These are phyloP conservation scores for Euphrasia confusa DNA, from an alignment of 257 asterid genomes.

Conservation along the genomic window DNA sequence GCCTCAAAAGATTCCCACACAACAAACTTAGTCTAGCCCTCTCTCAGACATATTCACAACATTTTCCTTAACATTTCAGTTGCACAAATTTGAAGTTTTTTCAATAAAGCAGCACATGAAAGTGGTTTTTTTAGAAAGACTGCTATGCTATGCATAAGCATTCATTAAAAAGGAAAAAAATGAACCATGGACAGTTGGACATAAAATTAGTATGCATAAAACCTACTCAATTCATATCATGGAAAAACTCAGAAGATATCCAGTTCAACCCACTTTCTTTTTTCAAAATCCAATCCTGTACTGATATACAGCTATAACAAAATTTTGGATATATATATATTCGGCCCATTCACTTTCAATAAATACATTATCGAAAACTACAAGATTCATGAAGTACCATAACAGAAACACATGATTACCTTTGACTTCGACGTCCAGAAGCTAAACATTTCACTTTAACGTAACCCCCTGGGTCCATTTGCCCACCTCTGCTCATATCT, in stretches of 20 bases:
- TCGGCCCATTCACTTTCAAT: conserved; percentile 12
- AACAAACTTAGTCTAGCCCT: not conserved
- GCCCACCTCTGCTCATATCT: conserved; percentile 59
- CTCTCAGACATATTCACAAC: too few relatives aligned
- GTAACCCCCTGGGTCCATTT: conserved; percentile 94
- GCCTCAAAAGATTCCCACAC: not conserved
- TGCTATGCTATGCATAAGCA: not conserved
- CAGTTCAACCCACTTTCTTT: conserved; percentile 14
- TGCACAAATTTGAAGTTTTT: not conserved
- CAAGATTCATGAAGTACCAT: conserved; percentile 9
- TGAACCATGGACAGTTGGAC: not conserved
- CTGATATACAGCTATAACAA: conserved; percentile 2
- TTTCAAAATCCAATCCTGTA: conserved; percentile 10
- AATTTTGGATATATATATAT: not conserved
- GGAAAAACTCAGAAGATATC: conserved; percentile 4
- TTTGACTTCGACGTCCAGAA: conserved; percentile 77
- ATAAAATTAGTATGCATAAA: conserved; percentile 1
- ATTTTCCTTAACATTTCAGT: not conserved
- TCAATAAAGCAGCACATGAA: not conserved
- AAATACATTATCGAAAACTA: conserved; percentile 1
- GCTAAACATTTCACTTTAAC: conserved; percentile 93
- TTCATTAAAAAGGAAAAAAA: too few relatives aligned
- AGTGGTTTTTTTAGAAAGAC: not conserved
- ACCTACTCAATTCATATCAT: not conserved
- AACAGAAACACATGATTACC: conserved; percentile 44